A percentile compares a stretch with the other conserved stretches of the same genome.
Conservation (phyloP, 1,284 basidiomycete species). For the Cutaneotrichosporon dermatis region DNA sequence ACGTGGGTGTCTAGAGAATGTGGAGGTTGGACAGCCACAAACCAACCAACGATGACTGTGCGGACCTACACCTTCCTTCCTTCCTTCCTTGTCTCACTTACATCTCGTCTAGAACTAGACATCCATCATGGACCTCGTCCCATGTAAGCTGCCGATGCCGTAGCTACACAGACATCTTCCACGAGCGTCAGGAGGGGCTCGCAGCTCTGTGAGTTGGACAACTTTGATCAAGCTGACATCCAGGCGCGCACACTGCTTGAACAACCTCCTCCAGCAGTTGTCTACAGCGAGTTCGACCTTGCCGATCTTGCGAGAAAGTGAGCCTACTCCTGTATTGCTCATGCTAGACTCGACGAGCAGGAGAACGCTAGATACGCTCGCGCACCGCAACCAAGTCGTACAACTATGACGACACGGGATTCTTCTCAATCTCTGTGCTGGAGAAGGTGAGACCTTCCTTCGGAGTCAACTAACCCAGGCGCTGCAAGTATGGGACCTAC, state of each 20-base stretch:
- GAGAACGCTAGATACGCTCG: constrained; percentile 42
- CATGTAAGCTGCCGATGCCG: constrained; percentile 3
- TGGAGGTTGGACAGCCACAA: no score
- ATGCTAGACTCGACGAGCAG: constrained; percentile 50
- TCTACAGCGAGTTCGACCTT: constrained; percentile 76
- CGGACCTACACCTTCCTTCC: not conserved
- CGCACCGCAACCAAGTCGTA: constrained; percentile 54
- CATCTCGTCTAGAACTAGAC: not conserved
- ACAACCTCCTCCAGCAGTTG: constrained; percentile 51
- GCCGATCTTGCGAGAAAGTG: constrained; percentile 65
- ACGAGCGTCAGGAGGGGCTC: constrained; percentile 50
- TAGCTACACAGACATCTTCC: constrained; percentile 39
- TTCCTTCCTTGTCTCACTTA: not conserved
- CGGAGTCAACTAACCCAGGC: constrained; percentile 49
- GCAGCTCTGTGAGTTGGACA: constrained; percentile 37
- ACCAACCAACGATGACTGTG: no score
- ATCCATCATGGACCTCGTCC: constrained; percentile 14
- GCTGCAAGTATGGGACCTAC: constrained; percentile 76
- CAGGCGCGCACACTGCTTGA: constrained; percentile 52
- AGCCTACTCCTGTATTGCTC: constrained; percentile 26
- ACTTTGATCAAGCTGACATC: not conserved
- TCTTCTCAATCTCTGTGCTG: constrained; percentile 60
- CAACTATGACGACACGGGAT: constrained; percentile 92
- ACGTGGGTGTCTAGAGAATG: not conserved
- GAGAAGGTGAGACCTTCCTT: constrained; percentile 19